These are phyloP conservation scores for Syncephalastrum contaminatum DNA, from an alignment of 371 early-diverging fungal species.

Conservation along the genomic window DNA sequence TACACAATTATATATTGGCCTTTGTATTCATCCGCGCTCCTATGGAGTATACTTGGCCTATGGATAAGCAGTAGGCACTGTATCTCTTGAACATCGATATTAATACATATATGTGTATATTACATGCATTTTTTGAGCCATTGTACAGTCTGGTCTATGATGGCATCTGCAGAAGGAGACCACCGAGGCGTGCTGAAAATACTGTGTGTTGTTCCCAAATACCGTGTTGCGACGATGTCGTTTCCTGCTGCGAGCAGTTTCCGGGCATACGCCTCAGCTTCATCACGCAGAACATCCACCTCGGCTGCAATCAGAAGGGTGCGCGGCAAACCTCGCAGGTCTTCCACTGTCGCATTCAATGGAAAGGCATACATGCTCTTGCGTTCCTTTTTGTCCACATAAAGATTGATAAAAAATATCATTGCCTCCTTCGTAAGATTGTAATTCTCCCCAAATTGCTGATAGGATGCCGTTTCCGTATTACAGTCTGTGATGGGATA, in stretches of 20 bases:
- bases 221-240: constrained; percentile 15
- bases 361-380: constrained; percentile 11
- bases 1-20: too few species aligned
- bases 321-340: constrained; percentile 29
- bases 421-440: constrained; percentile 13
- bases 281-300: constrained; percentile 31
- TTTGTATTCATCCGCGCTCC: too few species aligned
- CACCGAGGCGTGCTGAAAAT: constrained; percentile 2
- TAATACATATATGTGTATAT: too few species aligned
- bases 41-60: too few species aligned
- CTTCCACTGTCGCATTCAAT: constrained; percentile 16
- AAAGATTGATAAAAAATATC: constrained; percentile 20
- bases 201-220: constrained; percentile 13
- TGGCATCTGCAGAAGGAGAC: too few species aligned
- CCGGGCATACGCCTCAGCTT: constrained; percentile 30
- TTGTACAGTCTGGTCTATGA: too few species aligned
- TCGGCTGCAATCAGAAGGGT: constrained; percentile 33
- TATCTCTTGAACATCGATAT: too few species aligned
- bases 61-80: too few species aligned
- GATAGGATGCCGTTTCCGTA: constrained; percentile 23
- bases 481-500: constrained; percentile 27
- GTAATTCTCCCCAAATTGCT: constrained; percentile 9
- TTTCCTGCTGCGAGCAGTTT: constrained; percentile 26
- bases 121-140: too few species aligned
- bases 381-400: constrained; percentile 1